Base-by-base conservation (phyloP, 2,329 filamentous ascomycete species). In the Daldinia sp. region DNA sequence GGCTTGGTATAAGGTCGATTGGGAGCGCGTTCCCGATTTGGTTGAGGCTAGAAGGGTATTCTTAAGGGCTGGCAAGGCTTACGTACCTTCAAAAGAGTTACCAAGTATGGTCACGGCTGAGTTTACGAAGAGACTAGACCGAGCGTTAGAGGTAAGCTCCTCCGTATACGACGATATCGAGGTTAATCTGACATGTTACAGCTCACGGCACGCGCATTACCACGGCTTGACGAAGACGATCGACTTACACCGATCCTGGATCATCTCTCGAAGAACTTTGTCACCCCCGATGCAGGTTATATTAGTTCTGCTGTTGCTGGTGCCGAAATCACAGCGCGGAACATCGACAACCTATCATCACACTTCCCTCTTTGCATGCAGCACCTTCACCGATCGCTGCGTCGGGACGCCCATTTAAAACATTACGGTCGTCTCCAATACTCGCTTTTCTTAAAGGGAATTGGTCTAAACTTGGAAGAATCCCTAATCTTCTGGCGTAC, bases 301-400 rank as follows among this genome's bases (percentile, higher is more conserved):
- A 87, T 88, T 4, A 88, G 88, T 65, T 87, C 87, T 0, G 84
- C 89, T 2, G 85, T 93, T 6, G 84, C 88, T 4, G 93, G 92
- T 10, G 89, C 91, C 15, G 88, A 91, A 63, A 93, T 97, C 72
- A 91, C 89, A 7, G 93, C 94, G 1, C 85, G 88, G 71, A 92
- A 92, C 75, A 89, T 99, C 72, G 94, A 98, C 79, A 85, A 84
- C 26, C 87, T 98, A 3, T 91, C 92, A 2, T 85, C 90, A 64
- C 90, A 95, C 79, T 97, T 97, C 82, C 94, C 94, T 0, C 88
- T 97, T 6, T 98, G 96, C 83, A 98, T 98, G 95, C 91, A 92
- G 67, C 92, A 96, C 78, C 85, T 99, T 26, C 96, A 99, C 80
- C 90, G 89, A 61, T 92, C 92, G 2, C 85, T 99, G 35, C 92